Conservation (phyloP, 768 basidiomycete species). For the Hypsizygus marmoreus region DNA sequence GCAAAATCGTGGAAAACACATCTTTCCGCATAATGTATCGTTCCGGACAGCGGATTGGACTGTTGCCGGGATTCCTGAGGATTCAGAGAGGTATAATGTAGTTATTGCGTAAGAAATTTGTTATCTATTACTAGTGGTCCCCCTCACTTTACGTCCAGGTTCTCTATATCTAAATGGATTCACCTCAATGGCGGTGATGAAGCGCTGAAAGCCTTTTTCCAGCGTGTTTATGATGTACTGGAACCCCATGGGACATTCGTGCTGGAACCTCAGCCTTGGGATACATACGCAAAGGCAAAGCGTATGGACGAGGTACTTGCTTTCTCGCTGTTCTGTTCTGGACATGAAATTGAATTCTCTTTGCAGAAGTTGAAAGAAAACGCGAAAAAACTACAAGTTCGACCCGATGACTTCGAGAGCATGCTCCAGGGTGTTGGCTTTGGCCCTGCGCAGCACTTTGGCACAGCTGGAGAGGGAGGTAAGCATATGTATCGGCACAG, state of each 20-base stretch:
- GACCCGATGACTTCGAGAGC: constrained; percentile 62
- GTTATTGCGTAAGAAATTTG: constrained; percentile 67
- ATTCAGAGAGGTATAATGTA: constrained; percentile 69
- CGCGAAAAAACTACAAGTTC: constrained; percentile 53
- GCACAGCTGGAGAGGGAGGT: constrained; percentile 69
- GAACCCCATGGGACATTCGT: constrained; percentile 67
- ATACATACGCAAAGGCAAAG: constrained; percentile 77
- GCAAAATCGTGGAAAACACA: constrained; percentile 27
- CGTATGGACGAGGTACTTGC: constrained; percentile 58
- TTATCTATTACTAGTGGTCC: not conserved
- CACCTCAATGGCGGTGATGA: constrained; percentile 82
- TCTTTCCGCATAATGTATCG: constrained; percentile 78
- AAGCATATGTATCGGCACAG: constrained; percentile 15
- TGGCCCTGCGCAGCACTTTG: constrained; percentile 44
- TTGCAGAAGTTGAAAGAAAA: constrained; percentile 59
- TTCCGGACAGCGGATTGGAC: constrained; percentile 81
- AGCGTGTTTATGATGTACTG: constrained; percentile 56
- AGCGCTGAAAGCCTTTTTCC: constrained; percentile 70
- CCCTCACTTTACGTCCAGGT: constrained; percentile 39
- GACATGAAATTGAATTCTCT: not conserved
- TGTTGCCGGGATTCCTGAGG: constrained; percentile 52
- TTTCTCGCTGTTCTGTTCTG: not conserved
- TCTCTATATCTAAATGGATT: constrained; percentile 92
- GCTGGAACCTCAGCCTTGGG: constrained; percentile 86
- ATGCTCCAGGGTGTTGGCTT: constrained; percentile 69